These are phyloP conservation scores for Penicillium maclennaniae DNA, from an alignment of 495 filamentous ascomycete genomes.

Conservation along the genomic window DNA sequence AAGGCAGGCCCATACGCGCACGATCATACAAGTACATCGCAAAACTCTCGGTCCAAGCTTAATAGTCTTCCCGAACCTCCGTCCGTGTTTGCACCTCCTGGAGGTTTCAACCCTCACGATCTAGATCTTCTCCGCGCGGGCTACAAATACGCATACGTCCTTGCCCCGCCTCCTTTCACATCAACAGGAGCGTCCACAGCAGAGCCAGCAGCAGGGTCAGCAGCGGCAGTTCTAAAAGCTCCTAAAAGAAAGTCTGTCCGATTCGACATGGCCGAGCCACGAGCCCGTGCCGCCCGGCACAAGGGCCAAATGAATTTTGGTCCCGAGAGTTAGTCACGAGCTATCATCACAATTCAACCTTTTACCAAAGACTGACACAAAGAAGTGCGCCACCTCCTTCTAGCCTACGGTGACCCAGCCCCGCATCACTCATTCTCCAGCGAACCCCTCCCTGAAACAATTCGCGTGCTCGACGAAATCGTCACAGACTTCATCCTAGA, in stretches of 20 bases:
- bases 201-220: neutral
- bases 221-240: neutral
- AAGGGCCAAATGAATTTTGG: conserved; percentile 88
- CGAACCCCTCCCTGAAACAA: conserved; percentile 72
- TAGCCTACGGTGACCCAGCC: conserved; percentile 75
- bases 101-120: conserved; percentile 7
- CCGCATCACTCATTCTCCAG: conserved; percentile 40
- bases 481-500: conserved; percentile 87
- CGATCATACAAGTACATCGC: neutral
- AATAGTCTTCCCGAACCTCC: neutral
- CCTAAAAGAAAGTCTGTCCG: conserved; percentile 1
- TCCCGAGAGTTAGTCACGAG: conserved; percentile 60
- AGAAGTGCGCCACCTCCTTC: conserved; percentile 74
- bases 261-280: conserved; percentile 57
- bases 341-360: neutral
- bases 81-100: neutral
- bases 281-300: conserved; percentile 73
- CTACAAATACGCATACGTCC: conserved; percentile 24
- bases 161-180: neutral
- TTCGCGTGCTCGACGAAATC: conserved; percentile 87
- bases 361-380: conserved; percentile 2
- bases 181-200: neutral
- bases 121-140: conserved; percentile 23
- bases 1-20: neutral
- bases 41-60: neutral